phyloP scores from a whole-genome alignment of 257 asterid species.

The Phtheirospermum japonicum region DNA sequence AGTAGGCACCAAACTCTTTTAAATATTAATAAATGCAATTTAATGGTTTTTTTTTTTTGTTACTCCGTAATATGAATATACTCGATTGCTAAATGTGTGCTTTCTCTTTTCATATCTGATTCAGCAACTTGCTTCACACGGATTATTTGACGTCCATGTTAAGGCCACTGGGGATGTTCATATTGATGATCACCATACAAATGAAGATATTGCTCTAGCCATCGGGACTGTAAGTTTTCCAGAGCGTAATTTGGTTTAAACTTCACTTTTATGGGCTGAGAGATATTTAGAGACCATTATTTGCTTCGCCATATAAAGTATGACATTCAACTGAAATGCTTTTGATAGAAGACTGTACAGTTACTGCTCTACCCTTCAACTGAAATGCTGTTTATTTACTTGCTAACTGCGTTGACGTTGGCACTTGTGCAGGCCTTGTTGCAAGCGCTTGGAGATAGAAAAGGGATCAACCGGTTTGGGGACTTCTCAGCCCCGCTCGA shows the following conservation, averaged over 20 bases:
- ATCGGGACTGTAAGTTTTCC: slow-evolving; percentile 69
- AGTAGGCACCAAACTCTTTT: neutral
- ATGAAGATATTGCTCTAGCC: slow-evolving; percentile 86
- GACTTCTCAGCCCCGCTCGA: slow-evolving; percentile 96
- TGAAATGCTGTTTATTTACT: neutral
- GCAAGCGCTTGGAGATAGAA: slow-evolving; percentile 94
- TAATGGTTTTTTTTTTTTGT: neutral
- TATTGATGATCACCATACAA: slow-evolving; percentile 94
- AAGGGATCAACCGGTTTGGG: slow-evolving; percentile 87
- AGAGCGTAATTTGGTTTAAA: neutral
- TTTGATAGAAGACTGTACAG: neutral
- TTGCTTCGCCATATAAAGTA: neutral
- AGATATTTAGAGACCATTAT: neutral
- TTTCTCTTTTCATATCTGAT: slow-evolving; percentile 24
- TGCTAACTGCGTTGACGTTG: neutral
- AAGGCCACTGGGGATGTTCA: slow-evolving; percentile 88
- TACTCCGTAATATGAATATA: neutral
- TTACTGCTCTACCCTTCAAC: neutral
- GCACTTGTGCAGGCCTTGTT: slow-evolving; percentile 58
- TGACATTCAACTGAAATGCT: neutral
- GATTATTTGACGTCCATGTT: slow-evolving; percentile 70
- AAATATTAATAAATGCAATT: neutral
- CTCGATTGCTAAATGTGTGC: slow-evolving; percentile 1
- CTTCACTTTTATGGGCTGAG: neutral
- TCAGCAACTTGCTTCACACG: slow-evolving; percentile 97